These are phyloP conservation scores for Cylindrotheca fusiformis DNA, from an alignment of 108 stramenopile species.

Conservation along the genomic window DNA sequence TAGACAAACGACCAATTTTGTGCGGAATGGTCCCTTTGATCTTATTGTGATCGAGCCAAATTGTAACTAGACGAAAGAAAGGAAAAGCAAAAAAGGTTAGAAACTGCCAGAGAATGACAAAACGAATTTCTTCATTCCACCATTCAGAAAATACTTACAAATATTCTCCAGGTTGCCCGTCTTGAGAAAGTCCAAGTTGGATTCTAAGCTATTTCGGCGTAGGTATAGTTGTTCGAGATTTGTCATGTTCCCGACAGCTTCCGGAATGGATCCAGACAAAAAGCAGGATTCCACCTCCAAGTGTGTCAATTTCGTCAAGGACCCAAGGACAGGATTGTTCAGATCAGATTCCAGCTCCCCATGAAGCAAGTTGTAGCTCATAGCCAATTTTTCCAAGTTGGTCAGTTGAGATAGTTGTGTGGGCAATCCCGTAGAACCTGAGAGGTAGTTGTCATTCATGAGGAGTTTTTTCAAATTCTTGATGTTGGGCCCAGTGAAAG, in stretches of 20 bases:
- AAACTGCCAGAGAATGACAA: slow-evolving; percentile 9
- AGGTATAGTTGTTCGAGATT: slow-evolving; percentile 48
- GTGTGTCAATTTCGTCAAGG: slow-evolving; percentile 35
- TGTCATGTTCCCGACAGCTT: slow-evolving; percentile 25
- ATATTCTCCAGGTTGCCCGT: slow-evolving; percentile 24
- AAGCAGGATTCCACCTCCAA: slow-evolving; percentile 58
- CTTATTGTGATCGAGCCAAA: slow-evolving; percentile 52
- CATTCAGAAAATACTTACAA: slow-evolving; percentile 27
- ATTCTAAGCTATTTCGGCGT: slow-evolving; percentile 39
- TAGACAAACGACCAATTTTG: slow-evolving; percentile 30
- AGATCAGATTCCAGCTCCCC: slow-evolving; percentile 28
- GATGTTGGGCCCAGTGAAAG: slow-evolving; percentile 25
- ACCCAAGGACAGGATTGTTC: slow-evolving; percentile 15
- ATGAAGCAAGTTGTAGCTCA: slow-evolving; percentile 48
- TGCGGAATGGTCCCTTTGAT: slow-evolving; percentile 47
- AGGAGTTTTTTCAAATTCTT: slow-evolving; percentile 33
- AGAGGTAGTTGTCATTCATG: slow-evolving; percentile 57
- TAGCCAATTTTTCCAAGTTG: slow-evolving; percentile 31
- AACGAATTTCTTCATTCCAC: not conserved
- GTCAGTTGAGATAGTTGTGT: slow-evolving; percentile 14
- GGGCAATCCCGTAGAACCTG: slow-evolving; percentile 37
- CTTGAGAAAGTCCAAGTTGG: slow-evolving; percentile 38
- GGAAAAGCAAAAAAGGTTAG: slow-evolving; percentile 5
- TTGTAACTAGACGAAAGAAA: slow-evolving; percentile 23
- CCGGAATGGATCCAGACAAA: slow-evolving; percentile 40